Percentiles rank a stretch among this genome's conserved stretches.
Conservation (phyloP, 306 rosid genomes). For the Trifolium fragiferum region DNA sequence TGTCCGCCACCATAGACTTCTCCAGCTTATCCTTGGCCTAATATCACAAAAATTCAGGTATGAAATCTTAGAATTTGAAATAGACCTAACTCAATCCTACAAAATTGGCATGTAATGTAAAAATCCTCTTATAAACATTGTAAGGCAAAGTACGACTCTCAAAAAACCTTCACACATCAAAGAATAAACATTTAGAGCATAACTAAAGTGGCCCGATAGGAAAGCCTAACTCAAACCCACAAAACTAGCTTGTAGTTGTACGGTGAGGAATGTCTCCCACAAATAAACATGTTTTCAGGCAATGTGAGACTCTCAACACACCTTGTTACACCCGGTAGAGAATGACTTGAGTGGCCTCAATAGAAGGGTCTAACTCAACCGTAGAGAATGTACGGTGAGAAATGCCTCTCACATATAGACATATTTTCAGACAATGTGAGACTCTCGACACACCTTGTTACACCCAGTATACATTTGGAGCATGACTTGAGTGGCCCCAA, state of each 20-base stretch:
- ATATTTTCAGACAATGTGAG: not conserved
- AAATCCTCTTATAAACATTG: not conserved
- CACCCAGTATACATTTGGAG: not conserved
- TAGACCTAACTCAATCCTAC: not conserved
- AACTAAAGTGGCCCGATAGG: not conserved
- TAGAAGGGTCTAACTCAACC: not conserved
- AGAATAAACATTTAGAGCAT: not conserved
- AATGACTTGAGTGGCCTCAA: not conserved
- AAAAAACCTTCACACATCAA: not conserved
- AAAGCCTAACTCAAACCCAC: not conserved
- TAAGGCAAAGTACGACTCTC: not conserved
- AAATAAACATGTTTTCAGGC: not conserved
- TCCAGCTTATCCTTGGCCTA: constrained; percentile 88
- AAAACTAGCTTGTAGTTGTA: not conserved
- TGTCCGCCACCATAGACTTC: constrained; percentile 91
- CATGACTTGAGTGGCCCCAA: not conserved
- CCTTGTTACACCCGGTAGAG: not conserved
- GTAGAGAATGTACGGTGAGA: not conserved
- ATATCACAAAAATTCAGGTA: constrained; percentile 41
- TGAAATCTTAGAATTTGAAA: not conserved
- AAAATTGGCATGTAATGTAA: not conserved
- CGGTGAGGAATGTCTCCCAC: not conserved
- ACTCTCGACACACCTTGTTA: not conserved
- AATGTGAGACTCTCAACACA: not conserved
- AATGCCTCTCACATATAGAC: not conserved